Base-by-base conservation (phyloP, 495 filamentous ascomycete species). In the Penicillium maclennaniae region DNA sequence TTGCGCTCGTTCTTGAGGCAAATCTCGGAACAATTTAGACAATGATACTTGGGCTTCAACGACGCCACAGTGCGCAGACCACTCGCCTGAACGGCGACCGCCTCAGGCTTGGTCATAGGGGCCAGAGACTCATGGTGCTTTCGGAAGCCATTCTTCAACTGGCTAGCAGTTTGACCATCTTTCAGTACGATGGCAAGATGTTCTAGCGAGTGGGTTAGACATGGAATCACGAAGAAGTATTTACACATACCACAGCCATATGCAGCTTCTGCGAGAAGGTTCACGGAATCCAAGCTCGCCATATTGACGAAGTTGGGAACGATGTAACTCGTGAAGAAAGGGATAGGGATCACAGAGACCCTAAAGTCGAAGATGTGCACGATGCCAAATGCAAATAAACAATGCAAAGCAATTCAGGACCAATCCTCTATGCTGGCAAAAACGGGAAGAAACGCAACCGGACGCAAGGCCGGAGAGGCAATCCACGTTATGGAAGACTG, bases 181-280 rank as follows among this genome's bases (percentile, higher is more conserved):
- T 70, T 60, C 23, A 74, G 53, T 28, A 70, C 44, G 7, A 63
- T 47, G 16, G 71, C 70, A 59, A 77, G 63, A 60, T 77, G 74
- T 60, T 75, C 74, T 77, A 47, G 16, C 34, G 8, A 16, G 26
- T 34, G 17, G 26, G 54, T 67, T 50, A 68, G 25, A 19, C n/a
- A 36, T 20, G 20, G 16, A 47, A 49, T 16, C 19, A 51, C 14
- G 21, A 10, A 34, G 38, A n/a, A 7, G 12, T n/a, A 26, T 27
- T 6, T 26, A 19, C 14, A 62, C 74, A 58, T 71, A 77, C 74
- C 74, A 45, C 74, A 77, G 47, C 74, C 74, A 53, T 64, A 77
- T 40, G 69, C 71, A 4, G 74, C 69, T 56, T 77, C 74, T 1
- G 72, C 72, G 17, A 75, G 62, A 36, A 70, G 54, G 14, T 65